These are phyloP conservation scores for Pisolithus marmoratus DNA, from an alignment of 768 basidiomycete genomes.

Conservation along the genomic window DNA sequence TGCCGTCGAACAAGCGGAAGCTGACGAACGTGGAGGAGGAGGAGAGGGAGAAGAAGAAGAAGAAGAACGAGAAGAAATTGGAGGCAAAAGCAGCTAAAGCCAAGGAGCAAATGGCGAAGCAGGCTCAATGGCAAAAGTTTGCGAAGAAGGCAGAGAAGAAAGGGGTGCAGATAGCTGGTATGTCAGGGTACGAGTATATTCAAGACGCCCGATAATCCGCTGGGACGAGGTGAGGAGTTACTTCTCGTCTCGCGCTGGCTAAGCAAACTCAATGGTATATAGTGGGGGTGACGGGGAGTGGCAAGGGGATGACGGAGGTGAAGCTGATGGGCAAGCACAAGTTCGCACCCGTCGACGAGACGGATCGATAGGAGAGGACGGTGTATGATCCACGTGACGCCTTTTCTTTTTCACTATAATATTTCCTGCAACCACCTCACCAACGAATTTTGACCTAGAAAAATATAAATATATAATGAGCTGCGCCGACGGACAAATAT, in stretches of 20 bases:
- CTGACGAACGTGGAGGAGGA: slow-evolving; percentile 76
- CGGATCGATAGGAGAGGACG: slow-evolving; percentile 15
- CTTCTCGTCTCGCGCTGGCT: slow-evolving; percentile 11
- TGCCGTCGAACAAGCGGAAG: slow-evolving; percentile 66
- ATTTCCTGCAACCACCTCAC: too few relatives aligned
- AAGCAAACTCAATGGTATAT: slow-evolving; percentile 11
- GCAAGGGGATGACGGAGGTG: slow-evolving; percentile 82
- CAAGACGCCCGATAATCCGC: slow-evolving; percentile 89
- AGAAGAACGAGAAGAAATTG: slow-evolving; percentile 92
- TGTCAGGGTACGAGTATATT: slow-evolving; percentile 88
- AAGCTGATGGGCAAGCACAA: slow-evolving; percentile 70
- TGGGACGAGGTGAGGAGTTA: slow-evolving; percentile 64
- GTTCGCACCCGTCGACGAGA: slow-evolving; percentile 49
- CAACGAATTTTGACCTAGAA: too few relatives aligned
- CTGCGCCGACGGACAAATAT: background rate
- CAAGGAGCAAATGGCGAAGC: slow-evolving; percentile 80
- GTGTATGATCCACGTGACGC: background rate
- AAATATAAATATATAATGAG: background rate
- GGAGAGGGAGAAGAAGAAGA: slow-evolving; percentile 84
- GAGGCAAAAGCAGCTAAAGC: slow-evolving; percentile 81
- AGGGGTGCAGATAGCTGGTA: slow-evolving; percentile 84
- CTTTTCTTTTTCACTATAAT: too few relatives aligned
- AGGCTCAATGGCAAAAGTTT: slow-evolving; percentile 91
- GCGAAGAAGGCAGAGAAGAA: slow-evolving; percentile 93
- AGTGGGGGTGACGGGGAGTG: slow-evolving; percentile 92